Evolutionary conservation across 225 moss, liverwort and hornwort genomes (phyloP).

Genomic region (Physcomitrellopsis africana): DNA sequence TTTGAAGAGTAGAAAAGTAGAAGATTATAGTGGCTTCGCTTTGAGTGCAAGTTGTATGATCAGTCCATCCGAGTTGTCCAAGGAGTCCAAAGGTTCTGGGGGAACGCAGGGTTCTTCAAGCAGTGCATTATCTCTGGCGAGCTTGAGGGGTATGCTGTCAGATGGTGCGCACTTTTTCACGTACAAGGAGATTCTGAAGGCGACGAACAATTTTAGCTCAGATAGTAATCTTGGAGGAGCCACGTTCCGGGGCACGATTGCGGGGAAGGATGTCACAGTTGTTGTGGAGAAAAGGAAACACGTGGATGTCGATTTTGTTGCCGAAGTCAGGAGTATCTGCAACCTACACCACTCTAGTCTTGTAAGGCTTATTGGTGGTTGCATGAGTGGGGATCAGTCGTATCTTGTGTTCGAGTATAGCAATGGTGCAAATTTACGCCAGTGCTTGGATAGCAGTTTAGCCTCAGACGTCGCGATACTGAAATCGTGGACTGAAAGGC

Average conservation of each 20-base stretch:
- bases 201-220: conserved; percentile 76
- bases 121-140: conserved; percentile 56
- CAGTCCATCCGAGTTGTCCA: conserved; percentile 40
- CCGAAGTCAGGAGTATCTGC: conserved; percentile 76
- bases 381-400: conserved; percentile 68
- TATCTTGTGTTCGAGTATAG: conserved; percentile 75
- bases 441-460: conserved; percentile 65
- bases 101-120: conserved; percentile 51
- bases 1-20: conserved; percentile 31
- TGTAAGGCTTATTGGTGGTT: conserved; percentile 73
- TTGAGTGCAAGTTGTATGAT: conserved; percentile 47
- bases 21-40: conserved; percentile 57
- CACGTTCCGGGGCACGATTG: conserved; percentile 69
- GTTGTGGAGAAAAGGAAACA: conserved; percentile 67
- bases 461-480: conserved; percentile 64
- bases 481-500: conserved; percentile 63
- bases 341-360: conserved; percentile 80
- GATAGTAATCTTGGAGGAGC: conserved; percentile 59
- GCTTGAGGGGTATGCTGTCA: conserved; percentile 67
- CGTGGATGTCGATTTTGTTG: conserved; percentile 58
- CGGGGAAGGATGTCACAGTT: conserved; percentile 59
- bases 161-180: conserved; percentile 80
- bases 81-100: conserved; percentile 43
- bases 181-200: conserved; percentile 71
- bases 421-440: conserved; percentile 67